A percentile compares a stretch with the other conserved stretches of the same genome.
Conservation (phyloP, 768 basidiomycete species). For the Fistulinella prunicolor region DNA sequence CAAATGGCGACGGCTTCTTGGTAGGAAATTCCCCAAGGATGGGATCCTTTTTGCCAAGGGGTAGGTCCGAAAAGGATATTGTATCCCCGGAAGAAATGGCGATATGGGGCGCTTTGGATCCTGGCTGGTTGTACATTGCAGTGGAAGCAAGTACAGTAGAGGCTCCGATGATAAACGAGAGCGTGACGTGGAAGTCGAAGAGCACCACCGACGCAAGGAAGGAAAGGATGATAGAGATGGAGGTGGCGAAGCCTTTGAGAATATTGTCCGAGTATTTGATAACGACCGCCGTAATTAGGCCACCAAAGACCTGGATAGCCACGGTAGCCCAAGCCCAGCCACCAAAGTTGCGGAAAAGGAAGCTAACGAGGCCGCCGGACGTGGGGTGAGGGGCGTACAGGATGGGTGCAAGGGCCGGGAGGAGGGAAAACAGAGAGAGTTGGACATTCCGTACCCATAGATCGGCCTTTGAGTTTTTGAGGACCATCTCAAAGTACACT, state of each 20-base stretch:
- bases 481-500: constrained; percentile 93
- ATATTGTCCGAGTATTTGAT: constrained; percentile 98
- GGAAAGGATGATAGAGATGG: constrained; percentile 88
- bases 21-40: constrained; percentile 58
- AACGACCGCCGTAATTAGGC: constrained; percentile 89
- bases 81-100: constrained; percentile 32
- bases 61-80: constrained; percentile 41
- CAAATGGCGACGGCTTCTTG: constrained; percentile 47
- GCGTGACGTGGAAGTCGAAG: constrained; percentile 88
- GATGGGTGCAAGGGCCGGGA: constrained; percentile 85
- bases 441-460: constrained; percentile 92
- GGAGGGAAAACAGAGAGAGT: constrained; percentile 82
- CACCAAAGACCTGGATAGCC: constrained; percentile 84
- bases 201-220: constrained; percentile 91
- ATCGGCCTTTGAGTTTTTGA: constrained; percentile 80
- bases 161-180: constrained; percentile 82
- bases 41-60: constrained; percentile 48
- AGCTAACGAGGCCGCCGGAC: constrained; percentile 49
- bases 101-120: constrained; percentile 35
- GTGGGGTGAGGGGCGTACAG: constrained; percentile 46
- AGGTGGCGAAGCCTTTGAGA: constrained; percentile 96
- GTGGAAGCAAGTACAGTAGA: constrained; percentile 85
- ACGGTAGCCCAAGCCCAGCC: constrained; percentile 97
- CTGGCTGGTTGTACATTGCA: constrained; percentile 90
- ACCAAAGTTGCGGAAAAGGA: constrained; percentile 84